Evolutionary conservation across 345 rosid species (phyloP).

Genomic region (Sonneratia alba): DNA sequence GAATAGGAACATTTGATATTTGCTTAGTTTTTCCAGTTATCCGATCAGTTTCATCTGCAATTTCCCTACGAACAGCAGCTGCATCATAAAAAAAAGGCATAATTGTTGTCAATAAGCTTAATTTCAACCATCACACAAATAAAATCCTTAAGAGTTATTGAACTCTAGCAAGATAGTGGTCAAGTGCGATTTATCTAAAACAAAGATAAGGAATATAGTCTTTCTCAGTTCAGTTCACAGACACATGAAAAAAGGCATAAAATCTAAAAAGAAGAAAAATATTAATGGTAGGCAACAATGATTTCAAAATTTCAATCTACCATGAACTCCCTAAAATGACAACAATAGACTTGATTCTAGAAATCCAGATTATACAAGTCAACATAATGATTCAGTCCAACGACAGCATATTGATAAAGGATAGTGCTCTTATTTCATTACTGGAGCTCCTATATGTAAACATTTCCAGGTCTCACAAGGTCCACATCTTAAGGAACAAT

Average conservation of each 20-base stretch:
- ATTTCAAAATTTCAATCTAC: neutral
- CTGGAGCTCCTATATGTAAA: neutral
- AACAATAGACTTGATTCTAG: neutral
- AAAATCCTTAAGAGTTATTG: neutral
- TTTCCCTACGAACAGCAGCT: conserved; percentile 72
- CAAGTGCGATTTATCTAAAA: neutral
- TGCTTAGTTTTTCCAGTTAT: conserved; percentile 64
- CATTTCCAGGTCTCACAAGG: neutral
- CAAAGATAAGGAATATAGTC: neutral
- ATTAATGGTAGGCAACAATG: neutral
- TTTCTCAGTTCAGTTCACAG: neutral
- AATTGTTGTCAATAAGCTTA: neutral
- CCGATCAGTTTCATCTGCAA: conserved; percentile 64
- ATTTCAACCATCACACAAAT: neutral
- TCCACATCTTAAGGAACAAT: neutral
- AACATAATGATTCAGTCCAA: neutral
- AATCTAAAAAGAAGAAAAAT: neutral
- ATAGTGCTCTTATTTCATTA: neutral
- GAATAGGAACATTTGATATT: conserved; percentile 67
- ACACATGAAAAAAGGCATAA: neutral
- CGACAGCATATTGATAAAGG: neutral
- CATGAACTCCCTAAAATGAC: neutral
- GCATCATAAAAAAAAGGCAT: conserved; percentile 5
- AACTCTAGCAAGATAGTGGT: neutral
- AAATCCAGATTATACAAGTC: neutral